Evolutionary conservation across 2,329 filamentous ascomycete species (phyloP).

Genomic region (Moelleriella libera): DNA sequence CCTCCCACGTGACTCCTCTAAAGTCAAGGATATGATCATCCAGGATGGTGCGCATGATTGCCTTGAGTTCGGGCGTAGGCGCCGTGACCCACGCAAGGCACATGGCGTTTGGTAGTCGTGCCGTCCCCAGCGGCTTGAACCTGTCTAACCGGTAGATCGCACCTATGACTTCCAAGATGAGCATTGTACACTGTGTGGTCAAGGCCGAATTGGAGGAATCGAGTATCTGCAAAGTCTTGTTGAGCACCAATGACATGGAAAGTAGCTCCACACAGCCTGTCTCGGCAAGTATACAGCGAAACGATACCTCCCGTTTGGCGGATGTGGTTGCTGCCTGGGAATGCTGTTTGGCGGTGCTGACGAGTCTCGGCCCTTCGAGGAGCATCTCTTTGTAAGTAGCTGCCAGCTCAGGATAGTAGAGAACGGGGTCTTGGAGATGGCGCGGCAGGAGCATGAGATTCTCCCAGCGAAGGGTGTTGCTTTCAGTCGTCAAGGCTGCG

Average conservation of each 20-base stretch:
- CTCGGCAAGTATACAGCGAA: slow-evolving; percentile 1
- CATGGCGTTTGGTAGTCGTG: slow-evolving; percentile 1
- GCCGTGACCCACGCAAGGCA: slow-evolving; percentile 1
- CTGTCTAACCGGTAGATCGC: not conserved
- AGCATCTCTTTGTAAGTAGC: not conserved
- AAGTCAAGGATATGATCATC: not conserved
- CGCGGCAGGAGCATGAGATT: slow-evolving; percentile 1
- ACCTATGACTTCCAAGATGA: not conserved
- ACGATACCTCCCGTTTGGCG: not conserved
- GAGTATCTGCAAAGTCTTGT: slow-evolving; percentile 1
- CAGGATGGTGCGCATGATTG: not conserved
- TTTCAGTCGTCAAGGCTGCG: not conserved
- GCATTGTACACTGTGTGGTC: not conserved
- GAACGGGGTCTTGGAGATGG: not conserved
- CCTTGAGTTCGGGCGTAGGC: not conserved
- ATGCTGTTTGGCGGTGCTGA: not conserved
- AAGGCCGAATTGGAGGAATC: not conserved
- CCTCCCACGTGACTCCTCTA: slow-evolving; percentile 1
- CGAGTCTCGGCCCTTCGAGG: not conserved
- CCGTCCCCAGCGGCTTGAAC: slow-evolving; percentile 1
- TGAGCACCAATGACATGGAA: slow-evolving; percentile 1
- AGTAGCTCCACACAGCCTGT: slow-evolving; percentile 1
- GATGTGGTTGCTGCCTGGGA: not conserved
- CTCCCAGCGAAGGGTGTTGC: not conserved
- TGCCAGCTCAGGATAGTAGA: not conserved